Conservation (phyloP, 2,329 filamentous ascomycete species). For the Tolypocladium tundrense region DNA sequence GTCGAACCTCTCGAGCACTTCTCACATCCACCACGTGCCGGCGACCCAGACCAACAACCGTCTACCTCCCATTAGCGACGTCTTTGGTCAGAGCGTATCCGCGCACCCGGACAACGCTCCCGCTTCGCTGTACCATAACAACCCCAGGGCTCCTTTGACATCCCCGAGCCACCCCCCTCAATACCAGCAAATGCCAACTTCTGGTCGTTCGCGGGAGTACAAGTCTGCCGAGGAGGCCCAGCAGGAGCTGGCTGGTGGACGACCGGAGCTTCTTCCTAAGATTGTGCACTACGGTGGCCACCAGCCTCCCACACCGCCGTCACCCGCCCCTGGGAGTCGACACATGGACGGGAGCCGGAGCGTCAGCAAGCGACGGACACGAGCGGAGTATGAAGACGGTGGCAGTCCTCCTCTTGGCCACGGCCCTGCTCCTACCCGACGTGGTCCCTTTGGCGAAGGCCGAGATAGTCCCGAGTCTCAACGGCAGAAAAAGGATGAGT, state of each 20-base stretch:
- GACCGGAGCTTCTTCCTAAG: conserved; percentile 83
- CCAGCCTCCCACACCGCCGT: conserved; percentile 86
- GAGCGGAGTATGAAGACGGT: conserved; percentile 91
- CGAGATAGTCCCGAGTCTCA: conserved; percentile 76
- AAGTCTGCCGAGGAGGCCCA: conserved; percentile 94
- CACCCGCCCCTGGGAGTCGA: conserved; percentile 50
- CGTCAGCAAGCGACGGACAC: conserved; percentile 60
- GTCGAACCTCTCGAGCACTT: conserved; percentile 71
- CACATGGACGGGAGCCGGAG: conserved; percentile 43
- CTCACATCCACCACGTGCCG: conserved; percentile 83
- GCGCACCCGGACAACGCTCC: conserved; percentile 46
- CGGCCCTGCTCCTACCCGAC: conserved; percentile 50
- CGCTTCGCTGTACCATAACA: conserved; percentile 43
- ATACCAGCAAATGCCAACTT: conserved; percentile 39
- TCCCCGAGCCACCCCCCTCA: conserved; percentile 64
- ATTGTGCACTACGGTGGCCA: conserved; percentile 92
- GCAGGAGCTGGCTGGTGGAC: conserved; percentile 78
- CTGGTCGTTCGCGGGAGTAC: conserved; percentile 69
- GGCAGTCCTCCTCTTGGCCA: conserved; percentile 75
- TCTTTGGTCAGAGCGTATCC: conserved; percentile 74
- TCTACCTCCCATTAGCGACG: conserved; percentile 86
- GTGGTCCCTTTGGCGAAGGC: conserved; percentile 69
- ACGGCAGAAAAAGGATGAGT: conserved; percentile 84
- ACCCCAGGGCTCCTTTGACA: conserved; percentile 58
- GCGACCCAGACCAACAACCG: conserved; percentile 85